phyloP scores from a whole-genome alignment of 2,329 filamentous ascomycete species.

The Coniochaeta prunicola region DNA sequence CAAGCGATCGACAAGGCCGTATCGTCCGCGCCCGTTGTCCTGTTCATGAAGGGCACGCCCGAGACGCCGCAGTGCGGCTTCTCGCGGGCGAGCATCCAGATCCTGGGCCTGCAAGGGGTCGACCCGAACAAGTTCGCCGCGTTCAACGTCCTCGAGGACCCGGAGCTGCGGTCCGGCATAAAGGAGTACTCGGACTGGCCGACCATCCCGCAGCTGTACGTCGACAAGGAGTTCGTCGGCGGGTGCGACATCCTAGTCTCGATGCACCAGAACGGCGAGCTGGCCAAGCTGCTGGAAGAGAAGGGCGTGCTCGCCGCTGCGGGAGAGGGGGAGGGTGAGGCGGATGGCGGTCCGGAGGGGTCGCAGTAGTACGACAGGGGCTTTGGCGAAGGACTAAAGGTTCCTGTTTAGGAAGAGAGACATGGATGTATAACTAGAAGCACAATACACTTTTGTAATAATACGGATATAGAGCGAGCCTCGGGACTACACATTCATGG shows the following conservation, averaged over 20 bases:
- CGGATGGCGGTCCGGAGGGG: not conserved
- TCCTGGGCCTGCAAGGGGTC: slow-evolving; percentile 88
- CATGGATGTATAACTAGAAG: not conserved
- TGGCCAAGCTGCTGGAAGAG: slow-evolving; percentile 86
- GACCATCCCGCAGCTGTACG: slow-evolving; percentile 93
- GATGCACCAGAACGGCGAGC: slow-evolving; percentile 93
- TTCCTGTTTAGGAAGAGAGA: not conserved
- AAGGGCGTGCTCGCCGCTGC: slow-evolving; percentile 72
- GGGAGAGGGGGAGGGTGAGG: slow-evolving; percentile 27
- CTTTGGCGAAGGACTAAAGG: not conserved
- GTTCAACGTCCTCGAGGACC: slow-evolving; percentile 92
- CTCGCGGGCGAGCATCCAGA: slow-evolving; percentile 90
- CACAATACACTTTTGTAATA: not conserved
- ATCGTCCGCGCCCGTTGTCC: slow-evolving; percentile 77
- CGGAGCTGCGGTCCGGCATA: slow-evolving; percentile 85
- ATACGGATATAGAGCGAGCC: no score
- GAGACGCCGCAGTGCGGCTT: slow-evolving; percentile 81
- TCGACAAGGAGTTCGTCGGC: slow-evolving; percentile 92
- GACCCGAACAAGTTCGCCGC: slow-evolving; percentile 95
- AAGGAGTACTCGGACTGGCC: slow-evolving; percentile 99
- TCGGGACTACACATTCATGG: no score
- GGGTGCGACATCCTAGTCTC: slow-evolving; percentile 96
- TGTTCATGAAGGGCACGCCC: slow-evolving; percentile 91
- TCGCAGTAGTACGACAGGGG: not conserved
- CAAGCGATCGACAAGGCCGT: slow-evolving; percentile 88